Evolutionary conservation across 495 filamentous ascomycete genomes (phyloP).

Genomic region (Apodospora peruviana): DNA sequence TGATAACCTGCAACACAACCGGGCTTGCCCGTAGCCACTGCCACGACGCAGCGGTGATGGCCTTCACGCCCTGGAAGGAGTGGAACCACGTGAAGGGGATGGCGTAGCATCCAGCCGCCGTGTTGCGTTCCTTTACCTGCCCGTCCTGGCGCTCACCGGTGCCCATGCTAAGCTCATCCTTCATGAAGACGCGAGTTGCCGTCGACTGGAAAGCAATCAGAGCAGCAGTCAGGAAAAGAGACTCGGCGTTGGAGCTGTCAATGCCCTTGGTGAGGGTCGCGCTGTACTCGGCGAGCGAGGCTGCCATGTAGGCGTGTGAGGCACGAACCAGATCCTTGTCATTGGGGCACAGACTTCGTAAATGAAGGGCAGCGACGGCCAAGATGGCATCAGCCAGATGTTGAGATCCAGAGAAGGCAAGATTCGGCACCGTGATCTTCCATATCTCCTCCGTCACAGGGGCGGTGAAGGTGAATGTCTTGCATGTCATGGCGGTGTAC

Average conservation of each 20-base stretch:
- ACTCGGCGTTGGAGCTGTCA: constrained; percentile 46
- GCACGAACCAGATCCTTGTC: constrained; percentile 48
- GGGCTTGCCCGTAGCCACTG: constrained; percentile 46
- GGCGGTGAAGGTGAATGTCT: constrained; percentile 45
- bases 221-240: constrained; percentile 48
- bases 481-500: constrained; percentile 47
- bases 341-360: constrained; percentile 42
- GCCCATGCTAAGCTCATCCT: constrained; percentile 30
- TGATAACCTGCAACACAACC: constrained; percentile 48
- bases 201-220: constrained; percentile 55
- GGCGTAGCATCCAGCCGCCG: constrained; percentile 29
- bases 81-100: constrained; percentile 53
- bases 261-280: constrained; percentile 43
- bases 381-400: constrained; percentile 52
- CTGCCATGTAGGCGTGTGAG: constrained; percentile 53
- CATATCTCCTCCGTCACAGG: constrained; percentile 46
- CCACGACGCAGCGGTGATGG: constrained; percentile 45
- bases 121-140: constrained; percentile 1
- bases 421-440: constrained; percentile 47
- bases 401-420: constrained; percentile 47
- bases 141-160: background rate
- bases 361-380: constrained; percentile 51
- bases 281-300: constrained; percentile 49
- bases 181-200: constrained; percentile 47
- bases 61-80: constrained; percentile 55